Conservation (phyloP, 352 stramenopile genomes). For the Phytopythium cucurbitacearum region DNA sequence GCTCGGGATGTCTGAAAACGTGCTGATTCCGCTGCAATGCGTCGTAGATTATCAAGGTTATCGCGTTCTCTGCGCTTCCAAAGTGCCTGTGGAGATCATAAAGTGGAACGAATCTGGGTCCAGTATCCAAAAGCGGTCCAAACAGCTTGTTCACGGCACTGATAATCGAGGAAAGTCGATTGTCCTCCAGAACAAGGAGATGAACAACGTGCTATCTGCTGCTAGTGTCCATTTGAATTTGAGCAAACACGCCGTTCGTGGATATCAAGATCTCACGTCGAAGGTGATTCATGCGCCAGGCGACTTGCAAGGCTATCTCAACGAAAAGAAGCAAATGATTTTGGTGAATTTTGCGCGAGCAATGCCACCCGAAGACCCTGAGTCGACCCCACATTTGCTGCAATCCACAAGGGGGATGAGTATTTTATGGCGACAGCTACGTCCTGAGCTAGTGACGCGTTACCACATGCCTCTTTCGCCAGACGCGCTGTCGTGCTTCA, state of each 20-base stretch:
- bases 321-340: conserved; percentile 43
- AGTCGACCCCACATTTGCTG: conserved; percentile 68
- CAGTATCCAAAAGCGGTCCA: conserved; percentile 48
- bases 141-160: conserved; percentile 85
- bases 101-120: conserved; percentile 59
- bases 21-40: conserved; percentile 73
- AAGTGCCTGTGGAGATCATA: conserved; percentile 76
- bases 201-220: conserved; percentile 62
- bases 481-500: conserved; percentile 84
- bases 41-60: conserved; percentile 88
- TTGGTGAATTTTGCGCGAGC: conserved; percentile 82
- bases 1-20: conserved; percentile 23
- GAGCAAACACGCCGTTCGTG: conserved; percentile 77
- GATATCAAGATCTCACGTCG: conserved; percentile 83
- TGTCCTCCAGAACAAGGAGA: conserved; percentile 69
- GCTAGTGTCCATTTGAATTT: conserved; percentile 77
- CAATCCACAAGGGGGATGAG: conserved; percentile 78
- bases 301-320: conserved; percentile 81
- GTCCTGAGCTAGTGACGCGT: conserved; percentile 75
- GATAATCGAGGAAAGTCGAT: conserved; percentile 82
- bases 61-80: conserved; percentile 80
- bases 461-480: conserved; percentile 59
- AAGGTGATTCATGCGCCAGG: conserved; percentile 74
- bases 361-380: conserved; percentile 88
- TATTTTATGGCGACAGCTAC: conserved; percentile 91